Base-by-base conservation (phyloP, 2,329 filamentous ascomycete species). In the Aplosporella prunicola region DNA sequence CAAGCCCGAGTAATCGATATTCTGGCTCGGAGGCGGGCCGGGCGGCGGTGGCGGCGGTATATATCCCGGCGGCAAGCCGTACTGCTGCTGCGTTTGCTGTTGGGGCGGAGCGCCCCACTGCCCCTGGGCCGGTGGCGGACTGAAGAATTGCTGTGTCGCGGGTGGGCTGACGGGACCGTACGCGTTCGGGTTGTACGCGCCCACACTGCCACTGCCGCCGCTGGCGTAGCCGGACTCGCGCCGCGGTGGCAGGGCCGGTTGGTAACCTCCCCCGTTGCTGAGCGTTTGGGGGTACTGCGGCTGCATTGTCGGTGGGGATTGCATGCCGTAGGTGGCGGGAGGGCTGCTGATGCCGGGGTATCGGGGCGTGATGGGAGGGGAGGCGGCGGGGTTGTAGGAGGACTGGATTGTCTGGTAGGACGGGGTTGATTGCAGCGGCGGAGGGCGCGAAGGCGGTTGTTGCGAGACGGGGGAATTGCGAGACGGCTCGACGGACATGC, bases 401-500 rank as follows among this genome's bases (percentile, higher is more conserved):
- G 69, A 60, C n/a, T n/a, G n/a, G n/a, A n/a, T n/a, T n/a, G n/a
- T n/a, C 23, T 66, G 60, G 26, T 63, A 61, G 16, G 60, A 56
- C 11, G 50, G 55, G 29, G 63, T 60, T 23, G 56, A 49, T 41
- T 66, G 63, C 9, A 67, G 48, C 3, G 64, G 61, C 7, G 61
- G 52, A 11, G 63, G 65, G n/a, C 50, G 37, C 9, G 37, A 39
- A 14, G 17, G 28, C 23, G 33, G 30, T 17, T 39, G 29, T 18
- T 39, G 36, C 8, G 28, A 33, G 31, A 39, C 31, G 6, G 37
- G 37, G 5, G 37, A 39, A 29, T n/a, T 57, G 6, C 46, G 46
- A 1, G 57, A 58, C 8, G 57, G 56, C 25, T 89, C 85, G 63
- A 95, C 81, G 2, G 87, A 88, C 78, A 96, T 89, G 37, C 88